These are phyloP conservation scores for Aspergillus sp. DNA, from an alignment of 2,329 filamentous ascomycete species.

Conservation along the genomic window DNA sequence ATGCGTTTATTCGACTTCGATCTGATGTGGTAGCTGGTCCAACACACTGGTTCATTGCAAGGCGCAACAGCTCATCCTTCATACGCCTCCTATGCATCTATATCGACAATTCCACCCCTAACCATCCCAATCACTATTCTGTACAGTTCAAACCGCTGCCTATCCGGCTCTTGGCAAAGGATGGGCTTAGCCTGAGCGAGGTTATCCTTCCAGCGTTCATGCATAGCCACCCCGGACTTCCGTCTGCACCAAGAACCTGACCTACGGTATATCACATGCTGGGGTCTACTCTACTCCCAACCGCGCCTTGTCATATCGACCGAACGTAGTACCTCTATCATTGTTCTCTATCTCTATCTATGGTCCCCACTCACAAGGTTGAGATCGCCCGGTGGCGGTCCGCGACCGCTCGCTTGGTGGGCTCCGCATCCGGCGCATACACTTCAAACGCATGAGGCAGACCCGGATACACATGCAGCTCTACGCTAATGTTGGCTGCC, in stretches of 20 bases:
- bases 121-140: too few species aligned
- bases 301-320: too few species aligned
- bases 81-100: not conserved
- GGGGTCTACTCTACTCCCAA: too few species aligned
- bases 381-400: constrained; percentile 4
- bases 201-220: not conserved
- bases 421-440: constrained; percentile 14
- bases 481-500: constrained; percentile 41
- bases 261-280: too few species aligned
- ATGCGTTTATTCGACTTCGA: too few species aligned
- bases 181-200: not conserved
- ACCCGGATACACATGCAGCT: constrained; percentile 47
- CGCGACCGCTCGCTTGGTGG: constrained; percentile 11
- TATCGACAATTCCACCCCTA: too few species aligned
- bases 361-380: not conserved
- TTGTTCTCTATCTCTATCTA: too few species aligned
- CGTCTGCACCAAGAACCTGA: not conserved
- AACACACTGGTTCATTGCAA: not conserved
- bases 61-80: not conserved
- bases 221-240: not conserved
- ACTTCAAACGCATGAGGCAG: constrained; percentile 43
- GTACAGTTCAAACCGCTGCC: not conserved
- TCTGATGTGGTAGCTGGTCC: too few species aligned
- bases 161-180: not conserved
- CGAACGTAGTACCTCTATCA: too few species aligned